Evolutionary conservation across 768 basidiomycete species (phyloP).

Genomic region (Boletus coccyginus): DNA sequence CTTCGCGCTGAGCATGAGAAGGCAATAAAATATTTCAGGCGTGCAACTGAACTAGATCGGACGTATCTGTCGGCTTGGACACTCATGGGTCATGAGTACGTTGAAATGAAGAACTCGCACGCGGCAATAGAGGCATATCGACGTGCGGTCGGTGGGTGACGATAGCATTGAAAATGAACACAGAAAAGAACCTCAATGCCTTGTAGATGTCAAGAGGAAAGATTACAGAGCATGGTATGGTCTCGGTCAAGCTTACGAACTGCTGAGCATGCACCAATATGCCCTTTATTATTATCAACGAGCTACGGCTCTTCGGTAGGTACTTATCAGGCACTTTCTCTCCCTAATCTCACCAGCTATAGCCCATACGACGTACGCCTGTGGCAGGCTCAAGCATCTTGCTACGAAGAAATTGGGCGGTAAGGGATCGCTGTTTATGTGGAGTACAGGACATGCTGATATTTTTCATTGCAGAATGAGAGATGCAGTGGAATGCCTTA

Average conservation of each 20-base stretch:
- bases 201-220: constrained; percentile 87
- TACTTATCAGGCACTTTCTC: neutral
- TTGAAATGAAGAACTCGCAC: constrained; percentile 99
- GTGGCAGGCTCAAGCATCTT: constrained; percentile 93
- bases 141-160: constrained; percentile 82
- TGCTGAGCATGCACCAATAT: constrained; percentile 96
- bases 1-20: constrained; percentile 92
- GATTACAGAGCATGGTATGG: constrained; percentile 99
- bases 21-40: constrained; percentile 91
- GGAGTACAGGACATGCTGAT: constrained; percentile 1
- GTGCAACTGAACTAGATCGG: constrained; percentile 92
- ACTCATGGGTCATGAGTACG: constrained; percentile 97
- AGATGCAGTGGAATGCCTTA: constrained; percentile 90
- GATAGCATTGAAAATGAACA: neutral
- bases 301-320: constrained; percentile 85
- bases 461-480: constrained; percentile 49
- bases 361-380: constrained; percentile 95
- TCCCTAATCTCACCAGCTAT: neutral
- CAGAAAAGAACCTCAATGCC: neutral
- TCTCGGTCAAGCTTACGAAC: constrained; percentile 95
- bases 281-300: constrained; percentile 95
- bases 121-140: constrained; percentile 98
- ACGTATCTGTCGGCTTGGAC: constrained; percentile 98
- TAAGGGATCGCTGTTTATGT: constrained; percentile 30
- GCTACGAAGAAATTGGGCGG: constrained; percentile 91